phyloP scores from a whole-genome alignment of 805 yeast species.

The Candida silvatica region DNA sequence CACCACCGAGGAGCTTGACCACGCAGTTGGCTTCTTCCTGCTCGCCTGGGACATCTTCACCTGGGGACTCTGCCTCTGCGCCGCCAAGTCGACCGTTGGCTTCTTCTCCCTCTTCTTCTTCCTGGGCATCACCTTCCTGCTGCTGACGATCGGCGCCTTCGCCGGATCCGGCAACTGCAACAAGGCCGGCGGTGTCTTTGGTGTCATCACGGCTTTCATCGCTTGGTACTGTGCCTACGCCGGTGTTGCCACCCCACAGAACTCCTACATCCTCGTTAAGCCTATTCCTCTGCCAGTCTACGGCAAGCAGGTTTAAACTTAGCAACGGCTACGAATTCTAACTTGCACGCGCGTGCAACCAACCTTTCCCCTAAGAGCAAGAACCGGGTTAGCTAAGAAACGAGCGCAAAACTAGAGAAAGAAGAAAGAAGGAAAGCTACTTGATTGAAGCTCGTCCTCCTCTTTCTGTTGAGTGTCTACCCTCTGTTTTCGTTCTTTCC shows the following conservation, averaged over 20 bases:
- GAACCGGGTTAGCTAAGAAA: too few species aligned
- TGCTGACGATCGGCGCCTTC: constrained; percentile 39
- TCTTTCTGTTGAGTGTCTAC: too few species aligned
- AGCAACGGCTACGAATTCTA: too few species aligned
- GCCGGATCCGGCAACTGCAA: constrained; percentile 30
- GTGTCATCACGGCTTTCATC: constrained; percentile 46
- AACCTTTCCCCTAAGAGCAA: too few species aligned
- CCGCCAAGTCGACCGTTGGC: constrained; percentile 44
- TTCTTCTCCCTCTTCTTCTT: constrained; percentile 43
- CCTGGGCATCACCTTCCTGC: constrained; percentile 43
- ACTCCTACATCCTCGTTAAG: constrained; percentile 41
- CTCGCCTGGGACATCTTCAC: constrained; percentile 60
- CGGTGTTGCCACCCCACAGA: constrained; percentile 56
- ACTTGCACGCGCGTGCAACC: too few species aligned
- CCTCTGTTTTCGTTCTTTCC: too few species aligned
- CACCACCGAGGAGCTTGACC: constrained; percentile 32
- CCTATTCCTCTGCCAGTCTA: constrained; percentile 20
- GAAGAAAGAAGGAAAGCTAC: too few species aligned
- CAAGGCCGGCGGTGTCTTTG: constrained; percentile 53
- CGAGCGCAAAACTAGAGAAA: too few species aligned
- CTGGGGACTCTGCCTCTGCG: constrained; percentile 43
- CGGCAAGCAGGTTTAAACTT: constrained; percentile 14
- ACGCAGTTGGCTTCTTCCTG: constrained; percentile 49
- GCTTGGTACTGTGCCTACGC: constrained; percentile 68
- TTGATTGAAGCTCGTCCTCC: too few species aligned